Conservation (phyloP, 2,329 filamentous ascomycete species). For the Beauveria pseudobassiana region DNA sequence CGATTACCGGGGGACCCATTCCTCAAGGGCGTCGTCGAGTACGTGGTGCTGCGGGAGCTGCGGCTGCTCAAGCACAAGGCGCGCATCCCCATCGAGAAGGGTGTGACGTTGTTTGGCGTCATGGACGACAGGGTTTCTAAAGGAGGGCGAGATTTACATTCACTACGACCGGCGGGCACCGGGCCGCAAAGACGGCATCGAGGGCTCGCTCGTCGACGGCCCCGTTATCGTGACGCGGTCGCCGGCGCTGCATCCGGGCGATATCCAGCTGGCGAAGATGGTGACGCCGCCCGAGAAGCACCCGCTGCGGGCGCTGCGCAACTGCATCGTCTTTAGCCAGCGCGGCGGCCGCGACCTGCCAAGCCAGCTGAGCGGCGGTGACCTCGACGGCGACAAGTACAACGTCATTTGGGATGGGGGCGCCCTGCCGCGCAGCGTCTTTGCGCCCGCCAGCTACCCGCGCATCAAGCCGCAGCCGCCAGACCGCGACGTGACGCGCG, state of each 20-base stretch:
- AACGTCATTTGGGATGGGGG: conserved; percentile 66
- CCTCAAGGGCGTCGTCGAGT: conserved; percentile 61
- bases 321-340: conserved; percentile 74
- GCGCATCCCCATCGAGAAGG: conserved; percentile 62
- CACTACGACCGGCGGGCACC: conserved; percentile 38
- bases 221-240: conserved; percentile 64
- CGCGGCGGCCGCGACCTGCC: conserved; percentile 66
- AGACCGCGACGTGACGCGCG: conserved; percentile 46
- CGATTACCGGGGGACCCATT: conserved; percentile 62
- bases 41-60: conserved; percentile 61
- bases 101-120: conserved; percentile 71
- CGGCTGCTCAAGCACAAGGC: conserved; percentile 71
- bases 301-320: conserved; percentile 54
- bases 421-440: conserved; percentile 35
- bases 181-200: conserved; percentile 19
- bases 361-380: conserved; percentile 71
- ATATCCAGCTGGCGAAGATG: conserved; percentile 61
- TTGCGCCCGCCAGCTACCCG: conserved; percentile 63
- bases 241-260: conserved; percentile 74
- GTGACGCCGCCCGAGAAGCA: conserved; percentile 53
- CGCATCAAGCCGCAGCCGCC: conserved; percentile 50
- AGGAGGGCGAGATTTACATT: conserved; percentile 62
- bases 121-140: conserved; percentile 69
- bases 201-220: conserved; percentile 26
- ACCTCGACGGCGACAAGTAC: conserved; percentile 78